phyloP scores from a whole-genome alignment of 202 grass and related monocot species.

The Panicum virgatum region DNA sequence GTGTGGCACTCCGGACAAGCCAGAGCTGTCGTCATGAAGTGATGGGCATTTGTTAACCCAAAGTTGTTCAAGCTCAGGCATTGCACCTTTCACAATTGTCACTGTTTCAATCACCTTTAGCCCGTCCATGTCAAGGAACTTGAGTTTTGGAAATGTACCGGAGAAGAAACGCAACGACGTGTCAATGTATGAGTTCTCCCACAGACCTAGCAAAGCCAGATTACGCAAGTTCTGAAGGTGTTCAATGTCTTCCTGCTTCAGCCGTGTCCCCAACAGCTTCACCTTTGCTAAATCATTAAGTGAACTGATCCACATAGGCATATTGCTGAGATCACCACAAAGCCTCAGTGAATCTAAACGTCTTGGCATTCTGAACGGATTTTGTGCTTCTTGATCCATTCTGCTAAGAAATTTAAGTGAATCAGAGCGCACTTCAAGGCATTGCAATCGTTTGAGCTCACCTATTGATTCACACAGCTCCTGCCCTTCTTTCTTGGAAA shows the following conservation, averaged over 20 bases:
- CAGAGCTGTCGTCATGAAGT: background rate
- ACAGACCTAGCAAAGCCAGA: slow-evolving; percentile 18
- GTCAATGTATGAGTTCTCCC: slow-evolving; percentile 10
- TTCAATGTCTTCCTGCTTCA: background rate
- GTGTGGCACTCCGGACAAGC: slow-evolving; percentile 30
- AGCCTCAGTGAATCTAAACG: slow-evolving; percentile 38
- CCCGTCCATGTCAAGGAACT: slow-evolving; percentile 38
- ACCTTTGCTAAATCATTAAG: slow-evolving; percentile 44
- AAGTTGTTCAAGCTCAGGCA: slow-evolving; percentile 43
- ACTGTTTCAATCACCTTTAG: background rate
- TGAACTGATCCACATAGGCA: slow-evolving; percentile 45
- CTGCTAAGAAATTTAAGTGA: background rate
- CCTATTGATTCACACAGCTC: slow-evolving; percentile 16
- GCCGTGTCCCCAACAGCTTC: slow-evolving; percentile 18
- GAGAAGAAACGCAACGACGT: background rate
- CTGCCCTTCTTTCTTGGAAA: background rate
- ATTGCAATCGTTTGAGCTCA: slow-evolving; percentile 30
- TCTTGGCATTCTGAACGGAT: slow-evolving; percentile 15
- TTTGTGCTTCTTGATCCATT: background rate
- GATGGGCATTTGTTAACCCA: slow-evolving; percentile 11
- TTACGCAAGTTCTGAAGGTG: background rate
- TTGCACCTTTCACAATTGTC: background rate
- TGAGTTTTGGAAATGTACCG: slow-evolving; percentile 31
- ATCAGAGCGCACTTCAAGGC: slow-evolving; percentile 9
- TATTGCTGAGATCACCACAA: background rate